These are phyloP conservation scores for Fomitopsis pinicola DNA, from an alignment of 1,284 basidiomycete genomes.

Conservation along the genomic window DNA sequence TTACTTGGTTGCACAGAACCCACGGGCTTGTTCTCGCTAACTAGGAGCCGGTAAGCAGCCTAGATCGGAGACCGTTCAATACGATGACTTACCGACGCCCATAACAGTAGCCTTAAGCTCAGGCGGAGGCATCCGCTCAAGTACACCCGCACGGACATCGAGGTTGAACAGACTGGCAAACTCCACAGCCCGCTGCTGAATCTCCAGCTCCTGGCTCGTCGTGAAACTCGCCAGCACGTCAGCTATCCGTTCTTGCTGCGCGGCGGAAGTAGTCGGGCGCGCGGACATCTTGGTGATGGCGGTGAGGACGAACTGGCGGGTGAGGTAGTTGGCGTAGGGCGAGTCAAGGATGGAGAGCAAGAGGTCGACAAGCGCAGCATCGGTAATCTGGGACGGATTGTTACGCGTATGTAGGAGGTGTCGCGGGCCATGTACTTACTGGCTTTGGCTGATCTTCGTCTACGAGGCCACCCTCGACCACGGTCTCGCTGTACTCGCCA, in stretches of 20 bases:
- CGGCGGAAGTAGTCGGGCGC: slow-evolving; percentile 56
- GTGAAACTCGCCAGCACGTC: slow-evolving; percentile 76
- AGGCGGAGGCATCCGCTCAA: slow-evolving; percentile 98
- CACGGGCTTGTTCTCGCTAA: slow-evolving; percentile 91
- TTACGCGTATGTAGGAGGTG: background rate
- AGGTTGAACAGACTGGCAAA: slow-evolving; percentile 82
- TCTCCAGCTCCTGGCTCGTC: slow-evolving; percentile 87
- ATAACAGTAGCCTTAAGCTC: slow-evolving; percentile 94
- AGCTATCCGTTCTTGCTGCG: slow-evolving; percentile 76
- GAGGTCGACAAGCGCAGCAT: slow-evolving; percentile 84
- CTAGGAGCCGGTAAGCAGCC: slow-evolving; percentile 32
- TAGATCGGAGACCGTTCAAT: background rate
- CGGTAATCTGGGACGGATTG: slow-evolving; percentile 54
- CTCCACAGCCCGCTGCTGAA: slow-evolving; percentile 95
- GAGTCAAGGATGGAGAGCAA: slow-evolving; percentile 88
- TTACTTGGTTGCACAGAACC: slow-evolving; percentile 80
- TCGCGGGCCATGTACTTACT: slow-evolving; percentile 34
- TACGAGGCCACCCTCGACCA: slow-evolving; percentile 86
- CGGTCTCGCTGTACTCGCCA: slow-evolving; percentile 93
- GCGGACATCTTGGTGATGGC: slow-evolving; percentile 90
- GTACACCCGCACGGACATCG: slow-evolving; percentile 82
- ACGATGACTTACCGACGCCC: slow-evolving; percentile 67
- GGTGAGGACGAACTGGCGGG: slow-evolving; percentile 90
- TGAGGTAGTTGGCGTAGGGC: slow-evolving; percentile 90
- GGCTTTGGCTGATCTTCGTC: slow-evolving; percentile 81